Evolutionary conservation across 2,329 filamentous ascomycete genomes (phyloP).

Genomic region (Xylariaceae sp.): DNA sequence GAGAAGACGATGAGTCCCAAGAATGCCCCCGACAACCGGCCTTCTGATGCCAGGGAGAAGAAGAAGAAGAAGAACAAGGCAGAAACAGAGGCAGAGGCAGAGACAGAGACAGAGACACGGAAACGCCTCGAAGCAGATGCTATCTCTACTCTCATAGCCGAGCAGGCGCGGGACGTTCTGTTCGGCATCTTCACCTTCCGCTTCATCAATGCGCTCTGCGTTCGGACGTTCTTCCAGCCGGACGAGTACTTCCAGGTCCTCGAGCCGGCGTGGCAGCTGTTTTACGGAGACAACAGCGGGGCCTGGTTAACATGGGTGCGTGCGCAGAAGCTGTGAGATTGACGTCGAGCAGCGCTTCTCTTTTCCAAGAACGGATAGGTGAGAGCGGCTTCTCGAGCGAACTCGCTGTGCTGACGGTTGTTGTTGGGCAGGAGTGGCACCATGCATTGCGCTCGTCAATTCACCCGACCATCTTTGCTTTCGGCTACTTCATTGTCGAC

Average conservation of each 20-base stretch:
- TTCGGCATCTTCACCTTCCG: slow-evolving; percentile 59
- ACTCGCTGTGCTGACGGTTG: slow-evolving; percentile 16
- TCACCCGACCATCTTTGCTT: slow-evolving; percentile 82
- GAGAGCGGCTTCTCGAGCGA: not conserved
- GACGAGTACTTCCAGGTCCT: slow-evolving; percentile 97
- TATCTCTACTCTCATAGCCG: slow-evolving; percentile 25
- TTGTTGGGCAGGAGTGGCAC: slow-evolving; percentile 74
- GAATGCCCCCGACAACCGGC: slow-evolving; percentile 9
- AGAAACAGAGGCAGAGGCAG: slow-evolving; percentile 3
- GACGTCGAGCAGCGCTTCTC: not conserved
- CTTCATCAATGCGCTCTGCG: slow-evolving; percentile 69
- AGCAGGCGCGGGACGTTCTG: slow-evolving; percentile 35
- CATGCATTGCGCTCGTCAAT: slow-evolving; percentile 82
- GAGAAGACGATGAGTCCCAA: slow-evolving; percentile 15
- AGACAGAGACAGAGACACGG: slow-evolving; percentile 9
- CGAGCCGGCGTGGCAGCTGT: slow-evolving; percentile 87
- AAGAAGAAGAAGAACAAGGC: slow-evolving; percentile 8
- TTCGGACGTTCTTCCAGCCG: slow-evolving; percentile 92
- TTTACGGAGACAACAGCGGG: slow-evolving; percentile 70
- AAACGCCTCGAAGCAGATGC: slow-evolving; percentile 21
- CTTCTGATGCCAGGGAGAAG: slow-evolving; percentile 8
- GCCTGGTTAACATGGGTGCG: slow-evolving; percentile 95
- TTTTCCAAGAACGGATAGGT: not conserved
- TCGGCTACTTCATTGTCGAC: slow-evolving; percentile 61
- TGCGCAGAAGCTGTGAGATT: slow-evolving; percentile 15